Conservation (phyloP, 164 flowering plant species). For the Dillenia turbinata region DNA sequence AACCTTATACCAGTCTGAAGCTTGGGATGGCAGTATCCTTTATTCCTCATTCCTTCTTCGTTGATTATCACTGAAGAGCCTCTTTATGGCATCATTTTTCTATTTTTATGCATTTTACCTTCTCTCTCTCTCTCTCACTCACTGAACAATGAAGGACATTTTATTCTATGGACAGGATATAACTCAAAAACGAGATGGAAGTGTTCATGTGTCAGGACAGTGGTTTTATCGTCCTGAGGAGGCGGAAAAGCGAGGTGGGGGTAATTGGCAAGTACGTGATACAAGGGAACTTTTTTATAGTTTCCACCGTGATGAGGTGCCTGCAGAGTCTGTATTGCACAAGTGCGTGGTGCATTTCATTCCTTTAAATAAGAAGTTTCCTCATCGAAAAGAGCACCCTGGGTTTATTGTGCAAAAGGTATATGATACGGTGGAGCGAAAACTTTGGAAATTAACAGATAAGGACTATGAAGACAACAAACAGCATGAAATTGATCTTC, state of each 20-base stretch:
- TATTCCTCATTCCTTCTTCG: too few species aligned
- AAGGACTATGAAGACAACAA: conserved; percentile 82
- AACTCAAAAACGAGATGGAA: conserved; percentile 52
- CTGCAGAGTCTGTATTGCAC: conserved; percentile 98
- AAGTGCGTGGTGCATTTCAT: conserved; percentile 95
- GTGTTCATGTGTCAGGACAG: conserved; percentile 76
- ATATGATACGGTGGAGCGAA: conserved; percentile 70
- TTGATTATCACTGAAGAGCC: too few species aligned
- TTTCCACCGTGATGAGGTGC: conserved; percentile 90
- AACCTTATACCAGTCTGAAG: too few species aligned
- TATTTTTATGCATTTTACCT: too few species aligned
- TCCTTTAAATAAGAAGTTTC: conserved; percentile 78
- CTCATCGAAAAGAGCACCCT: conserved; percentile 69
- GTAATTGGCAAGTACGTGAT: conserved; percentile 74
- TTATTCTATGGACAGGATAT: conserved; percentile 56
- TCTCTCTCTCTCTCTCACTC: too few species aligned
- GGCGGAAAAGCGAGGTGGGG: conserved; percentile 78
- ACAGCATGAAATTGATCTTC: conserved; percentile 87
- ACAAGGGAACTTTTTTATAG: conserved; percentile 90
- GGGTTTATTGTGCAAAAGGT: conserved; percentile 95
- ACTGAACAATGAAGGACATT: background rate
- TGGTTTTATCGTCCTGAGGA: conserved; percentile 99
- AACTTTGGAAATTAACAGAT: conserved; percentile 85
- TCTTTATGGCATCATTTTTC: background rate
- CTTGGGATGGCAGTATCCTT: too few species aligned